These are phyloP conservation scores for Pseudopyricularia javanii DNA, from an alignment of 2,329 filamentous ascomycete species.

Conservation along the genomic window DNA sequence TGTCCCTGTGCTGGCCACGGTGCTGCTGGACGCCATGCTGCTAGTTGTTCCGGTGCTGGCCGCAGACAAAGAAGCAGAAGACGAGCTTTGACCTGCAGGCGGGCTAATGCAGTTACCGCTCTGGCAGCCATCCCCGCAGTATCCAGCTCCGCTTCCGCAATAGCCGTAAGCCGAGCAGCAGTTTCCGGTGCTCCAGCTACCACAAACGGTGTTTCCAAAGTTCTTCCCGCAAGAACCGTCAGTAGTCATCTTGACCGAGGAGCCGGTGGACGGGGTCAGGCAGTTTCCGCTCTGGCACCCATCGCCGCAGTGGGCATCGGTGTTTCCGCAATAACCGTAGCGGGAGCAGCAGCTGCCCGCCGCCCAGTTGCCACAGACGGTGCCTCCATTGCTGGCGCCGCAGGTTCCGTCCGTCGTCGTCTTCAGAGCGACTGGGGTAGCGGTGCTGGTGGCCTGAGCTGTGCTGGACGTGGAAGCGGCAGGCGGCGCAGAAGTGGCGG, in stretches of 20 bases:
- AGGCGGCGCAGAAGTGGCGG: neutral
- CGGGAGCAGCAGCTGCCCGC: neutral
- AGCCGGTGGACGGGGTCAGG: neutral
- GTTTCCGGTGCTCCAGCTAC: neutral
- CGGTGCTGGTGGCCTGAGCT: neutral
- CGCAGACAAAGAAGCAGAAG: too few species aligned
- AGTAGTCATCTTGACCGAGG: neutral
- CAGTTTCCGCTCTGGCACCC: slow-evolving; percentile 1
- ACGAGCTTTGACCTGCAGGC: too few species aligned
- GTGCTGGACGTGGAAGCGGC: neutral
- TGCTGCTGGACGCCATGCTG: neutral
- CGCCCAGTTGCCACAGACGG: slow-evolving; percentile 1
- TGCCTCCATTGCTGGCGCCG: neutral
- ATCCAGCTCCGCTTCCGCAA: neutral
- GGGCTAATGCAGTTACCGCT: neutral
- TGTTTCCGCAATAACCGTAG: slow-evolving; percentile 1
- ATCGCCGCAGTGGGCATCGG: neutral
- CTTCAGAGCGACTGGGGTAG: neutral
- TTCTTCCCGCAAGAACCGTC: neutral
- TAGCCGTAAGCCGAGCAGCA: neutral
- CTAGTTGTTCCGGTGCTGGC: too few species aligned
- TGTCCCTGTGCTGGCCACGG: neutral
- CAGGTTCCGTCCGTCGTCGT: neutral
- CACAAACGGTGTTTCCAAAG: neutral
- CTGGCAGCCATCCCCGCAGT: slow-evolving; percentile 3